Percentiles rank a stretch among this genome's conserved stretches.
Conservation (phyloP, 1,284 basidiomycete genomes). For the Ganoderma meredithae region DNA sequence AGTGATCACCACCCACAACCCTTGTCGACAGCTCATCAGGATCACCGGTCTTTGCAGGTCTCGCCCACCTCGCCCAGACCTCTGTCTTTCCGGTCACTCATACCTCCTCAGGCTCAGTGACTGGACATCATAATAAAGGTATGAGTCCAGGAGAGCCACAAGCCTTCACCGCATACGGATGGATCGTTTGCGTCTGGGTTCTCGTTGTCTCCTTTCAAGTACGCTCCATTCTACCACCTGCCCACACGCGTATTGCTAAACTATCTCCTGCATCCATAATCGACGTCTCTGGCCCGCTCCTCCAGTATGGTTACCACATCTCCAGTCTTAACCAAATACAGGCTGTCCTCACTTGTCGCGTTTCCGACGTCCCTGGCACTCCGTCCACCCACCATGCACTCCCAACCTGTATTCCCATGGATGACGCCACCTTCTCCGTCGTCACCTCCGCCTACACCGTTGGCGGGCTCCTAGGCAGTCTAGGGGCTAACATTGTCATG, state of each 20-base stretch:
- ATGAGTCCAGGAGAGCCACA: conserved; percentile 37
- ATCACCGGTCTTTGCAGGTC: not conserved
- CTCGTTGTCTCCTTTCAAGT: conserved; percentile 73
- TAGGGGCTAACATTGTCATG: conserved; percentile 75
- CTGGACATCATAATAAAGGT: not conserved
- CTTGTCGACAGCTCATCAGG: not conserved
- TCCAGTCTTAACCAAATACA: conserved; percentile 90
- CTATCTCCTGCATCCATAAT: not conserved
- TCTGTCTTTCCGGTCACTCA: not conserved
- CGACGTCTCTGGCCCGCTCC: not conserved
- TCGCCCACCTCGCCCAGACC: not conserved
- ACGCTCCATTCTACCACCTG: conserved; percentile 13
- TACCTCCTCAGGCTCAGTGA: not conserved
- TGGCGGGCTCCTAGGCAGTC: conserved; percentile 86
- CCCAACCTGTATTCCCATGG: conserved; percentile 80
- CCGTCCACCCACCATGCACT: conserved; percentile 43
- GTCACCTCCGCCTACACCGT: conserved; percentile 88
- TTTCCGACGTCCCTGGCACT: conserved; percentile 26
- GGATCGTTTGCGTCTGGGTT: conserved; percentile 68
- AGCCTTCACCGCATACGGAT: conserved; percentile 66
- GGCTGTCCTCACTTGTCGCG: conserved; percentile 74
- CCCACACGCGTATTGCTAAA: conserved; percentile 9
- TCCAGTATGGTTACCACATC: conserved; percentile 82
- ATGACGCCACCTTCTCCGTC: conserved; percentile 76
- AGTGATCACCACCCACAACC: not conserved